Base-by-base conservation (phyloP, 176 grass and related monocot genomes). In the Olyra latifolia region DNA sequence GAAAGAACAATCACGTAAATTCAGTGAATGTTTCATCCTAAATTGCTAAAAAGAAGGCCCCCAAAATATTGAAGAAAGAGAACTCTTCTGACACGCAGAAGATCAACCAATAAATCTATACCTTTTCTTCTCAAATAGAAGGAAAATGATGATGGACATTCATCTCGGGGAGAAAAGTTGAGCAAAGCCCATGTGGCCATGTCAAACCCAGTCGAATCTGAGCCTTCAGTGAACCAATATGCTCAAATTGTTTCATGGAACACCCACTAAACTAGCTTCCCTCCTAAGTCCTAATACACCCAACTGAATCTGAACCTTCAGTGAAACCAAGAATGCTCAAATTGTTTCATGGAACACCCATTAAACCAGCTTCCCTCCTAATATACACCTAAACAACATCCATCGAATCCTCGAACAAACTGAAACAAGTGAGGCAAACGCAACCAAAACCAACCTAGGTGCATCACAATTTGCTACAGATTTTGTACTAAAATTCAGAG, bases 291-390 rank as follows among this genome's bases (percentile, higher is more conserved):
- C 56, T 22, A 73, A 35, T 35, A 35, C 1, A 9, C 49, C 32
- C 61, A 74, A 45, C 46, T 65, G 65, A 89, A 77, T 89, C 76
- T 38, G 56, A 70, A 47, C 27, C 61, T 74, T 29, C 1, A n/a
- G 56, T 1, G 30, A 72, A 53, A 35, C 32, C 29, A 11, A 72
- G 23, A 54, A 19, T 25, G 28, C 22, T 74, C 42, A 11, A 52
- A 57, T 17, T 49, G 9, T 40, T 24, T 29, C 22, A 66, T 19
- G 12, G 49, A 65, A 58, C 9, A 32, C 8, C 52, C 64, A 49
- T 40, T 4, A 40, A 72, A 24, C 47, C 45, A 40, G 3, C 32
- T 41, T 48, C 14, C 29, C 10, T 72, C 10, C 32, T 35, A 35
- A 35, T 4, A 35, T 35, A 35, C 32, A 35, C 32, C 32, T 35